Evolutionary conservation across 495 filamentous ascomycete genomes (phyloP), one percentile per base, ranked within the genome.

Genomic region (Penicillium canescens): DNA sequence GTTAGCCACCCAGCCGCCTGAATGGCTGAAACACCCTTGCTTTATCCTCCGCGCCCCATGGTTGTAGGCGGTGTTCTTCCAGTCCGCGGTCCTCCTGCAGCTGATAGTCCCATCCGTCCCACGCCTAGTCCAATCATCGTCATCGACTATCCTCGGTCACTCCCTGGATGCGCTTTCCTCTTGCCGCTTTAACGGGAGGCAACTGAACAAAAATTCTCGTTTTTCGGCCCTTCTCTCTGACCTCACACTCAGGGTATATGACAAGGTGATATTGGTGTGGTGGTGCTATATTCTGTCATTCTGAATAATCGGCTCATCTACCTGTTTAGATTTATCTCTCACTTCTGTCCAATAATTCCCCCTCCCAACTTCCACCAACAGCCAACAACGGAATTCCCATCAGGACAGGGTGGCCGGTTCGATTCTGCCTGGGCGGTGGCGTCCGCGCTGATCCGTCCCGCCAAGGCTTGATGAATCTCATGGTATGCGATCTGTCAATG

Each of bases 181-280:
- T 72, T 55, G 71, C 67, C 63, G 67, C 73, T 75, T 78, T 76
- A 72, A 65, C 58, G 50, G 51, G 63, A 54, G 56, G 56, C 57
- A 65, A 67, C 58, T 71, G 76, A 78, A 74, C 73, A 68, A 77
- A 69, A 68, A 68, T 65, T 66, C 62, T 59, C 58, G 54, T 52
- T 52, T 44, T 54, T 55, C 55, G 46, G 57, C 42, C 61, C 52
- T 67, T 60, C 65, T 54, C 51, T 47, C 45, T 44, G 58, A 42
- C 54, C 50, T 47, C 42, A 28, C 18, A 42, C 39, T 39, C 36
- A 21, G 21, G 35, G 45, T 33, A 43, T 12, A 42, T 26, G n/a
- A 39, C 26, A 37, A 33, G 16, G 26, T 33, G 24, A 33, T 41
- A 23, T 50, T 18, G 37, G 33, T 50, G 37, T 48, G 23, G 8